Base-by-base conservation (phyloP, 179 eudicot genomes). In the Actinidia arguta region DNA sequence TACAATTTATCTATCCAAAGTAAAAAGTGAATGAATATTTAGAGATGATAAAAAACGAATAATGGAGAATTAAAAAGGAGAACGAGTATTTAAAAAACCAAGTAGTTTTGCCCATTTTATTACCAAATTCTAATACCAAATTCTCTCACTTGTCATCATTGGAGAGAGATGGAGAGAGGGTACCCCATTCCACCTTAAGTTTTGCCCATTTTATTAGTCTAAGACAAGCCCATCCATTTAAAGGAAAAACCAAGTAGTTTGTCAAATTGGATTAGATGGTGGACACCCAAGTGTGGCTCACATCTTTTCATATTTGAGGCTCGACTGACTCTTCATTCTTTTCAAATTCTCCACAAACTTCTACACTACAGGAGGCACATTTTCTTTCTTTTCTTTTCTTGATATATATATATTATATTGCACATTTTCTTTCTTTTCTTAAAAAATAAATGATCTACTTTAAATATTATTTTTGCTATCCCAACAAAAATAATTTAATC, bases 201-300 rank as follows among this genome's bases (percentile, higher is more conserved):
- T 69, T 69, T 44, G 24, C 7, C 50, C 50, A 17, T 1, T 36
- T 39, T 44, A 9, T 44, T n/a, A 44, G 31, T 71, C 47, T 46
- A 47, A 71, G 54, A n/a, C 54, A 71, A 71, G n/a, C 75, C 56
- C 71, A 54, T 22, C 72, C 72, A 36, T 76, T 47, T 74, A 27
- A 62, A 55, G 71, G 67, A 78, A 78, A 64, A 27, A 12, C 8
- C 14, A 9, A 17, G n/a, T 2, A 10, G 47, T 78, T 78, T 78
- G 11, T 20, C 51, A 67, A 67, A 36, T 25, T 61, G 70, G 80
- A 14, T 44, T 63, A 63, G 62, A 71, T 80, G 78, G 78, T 73
- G 83, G 83, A 59, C 83, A 72, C 78, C 83, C 70, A 59, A 25
- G 54, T 47, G 46, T 66, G 81, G 61, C 76, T 81, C 52, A 81